Conservation (phyloP, 2,329 filamentous ascomycete species). For the Hymenoscyphus salicellus region DNA sequence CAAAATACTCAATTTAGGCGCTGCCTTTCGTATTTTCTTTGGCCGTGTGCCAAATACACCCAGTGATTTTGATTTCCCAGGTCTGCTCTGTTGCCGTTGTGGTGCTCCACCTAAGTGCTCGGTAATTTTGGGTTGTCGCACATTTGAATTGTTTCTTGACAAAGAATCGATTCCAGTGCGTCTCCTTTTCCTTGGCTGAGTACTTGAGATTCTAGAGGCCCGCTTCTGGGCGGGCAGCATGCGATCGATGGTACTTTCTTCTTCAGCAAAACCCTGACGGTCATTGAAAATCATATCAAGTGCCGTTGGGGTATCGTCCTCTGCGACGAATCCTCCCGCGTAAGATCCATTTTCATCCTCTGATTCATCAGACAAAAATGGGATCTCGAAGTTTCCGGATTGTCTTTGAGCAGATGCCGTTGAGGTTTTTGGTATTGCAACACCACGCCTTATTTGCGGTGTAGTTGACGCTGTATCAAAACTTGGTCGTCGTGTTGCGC, state of each 20-base stretch:
- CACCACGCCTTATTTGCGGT: conserved; percentile 27
- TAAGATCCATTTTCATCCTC: conserved; percentile 24
- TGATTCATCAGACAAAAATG: conserved; percentile 31
- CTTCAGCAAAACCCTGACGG: conserved; percentile 28
- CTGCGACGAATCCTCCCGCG: conserved; percentile 12
- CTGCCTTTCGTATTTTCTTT: neutral
- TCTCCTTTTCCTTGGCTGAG: conserved; percentile 23
- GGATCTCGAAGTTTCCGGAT: conserved; percentile 7
- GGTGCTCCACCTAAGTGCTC: conserved; percentile 23
- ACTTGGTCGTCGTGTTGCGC: conserved; percentile 13
- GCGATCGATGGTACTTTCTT: conserved; percentile 36
- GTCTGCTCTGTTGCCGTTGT: neutral
- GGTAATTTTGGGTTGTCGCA: conserved; percentile 31
- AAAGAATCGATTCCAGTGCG: conserved; percentile 15
- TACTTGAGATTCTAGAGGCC: conserved; percentile 10
- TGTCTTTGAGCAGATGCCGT: conserved; percentile 5
- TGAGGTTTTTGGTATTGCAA: conserved; percentile 30
- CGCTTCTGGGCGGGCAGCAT: conserved; percentile 35
- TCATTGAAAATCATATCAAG: conserved; percentile 22
- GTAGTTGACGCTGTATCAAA: conserved; percentile 22
- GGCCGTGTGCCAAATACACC: neutral
- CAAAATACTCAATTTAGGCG: conserved; percentile 58
- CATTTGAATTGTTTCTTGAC: conserved; percentile 4
- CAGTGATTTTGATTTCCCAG: neutral
- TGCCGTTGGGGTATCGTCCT: conserved; percentile 16